Evolutionary conservation across 2,329 filamentous ascomycete genomes (phyloP), one percentile per base, ranked within the genome.

Genomic region (Fusarium sp.): DNA sequence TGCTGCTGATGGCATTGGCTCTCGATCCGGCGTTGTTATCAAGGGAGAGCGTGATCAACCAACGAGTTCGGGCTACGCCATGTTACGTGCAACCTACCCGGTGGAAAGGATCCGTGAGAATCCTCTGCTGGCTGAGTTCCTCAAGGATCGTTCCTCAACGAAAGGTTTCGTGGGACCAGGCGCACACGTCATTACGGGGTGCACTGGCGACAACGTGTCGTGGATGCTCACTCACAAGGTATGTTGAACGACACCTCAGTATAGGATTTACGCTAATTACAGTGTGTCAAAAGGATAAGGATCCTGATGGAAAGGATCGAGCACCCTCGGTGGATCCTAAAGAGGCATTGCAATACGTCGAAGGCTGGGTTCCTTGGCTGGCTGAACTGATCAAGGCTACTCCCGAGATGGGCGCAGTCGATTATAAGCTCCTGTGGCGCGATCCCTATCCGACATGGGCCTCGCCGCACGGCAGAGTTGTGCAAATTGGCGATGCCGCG

Each of bases 401-500:
- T 40, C 49, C 49, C 5, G 21, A 53, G 9, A 37, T 40, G 20
- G 30, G 49, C 3, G 25, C 21, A 7, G 32, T 53, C 12, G 37
- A 53, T 14, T 53, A 37, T 3, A 53, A 53, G n/a, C 50, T 53
- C 7, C 12, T 53, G 7, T 53, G 50, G 50, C 50, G 50, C 21
- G 25, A 53, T 14, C 50, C 50, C n/a, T 37, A 30, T n/a, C 49
- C 49, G 7, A 27, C 10, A 23, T 53, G 49, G 50, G 14, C 37
- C 3, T 30, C 50, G 2, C 14, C 20, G 18, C 32, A 37, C n/a
- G 25, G n/a, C n/a, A 20, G 79, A 4, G 76, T 82, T 4, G 71
- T 81, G 20, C 75, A 80, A 47, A 79, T 81, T 28, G 80, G 80
- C 21, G 81, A 83, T 55, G 78, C 80, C 0, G 81, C 81, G 4